A percentile compares a stretch with the other conserved stretches of the same genome.
Evolutionary conservation across 176 grass and related monocot species (phyloP).

Genomic region (Triticum aestivum): IWGSC_CS_RefSeq_v2.1 NC_057795.1:147623385-147623884

Average conservation of each 20-base stretch:
- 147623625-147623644: constrained; percentile 58
- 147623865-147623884: no score
- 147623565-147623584: background rate
- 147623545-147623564: background rate
- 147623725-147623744: constrained; percentile 67
- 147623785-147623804: background rate
- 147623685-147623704: constrained; percentile 94
- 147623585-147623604: background rate
- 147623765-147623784: background rate
- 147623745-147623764: background rate
- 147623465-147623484: constrained; percentile 65
- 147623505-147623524: constrained; percentile 53
- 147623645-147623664: constrained; percentile 61
- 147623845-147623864: background rate
- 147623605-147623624: constrained; percentile 55
- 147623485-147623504: constrained; percentile 84
- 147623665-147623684: constrained; percentile 91
- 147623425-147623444: constrained; percentile 81
- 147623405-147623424: constrained; percentile 69
- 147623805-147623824: no score
- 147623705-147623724: constrained; percentile 85
- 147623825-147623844: background rate
- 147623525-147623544: constrained; percentile 71
- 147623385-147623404: background rate
- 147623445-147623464: constrained; percentile 68